Evolutionary conservation across 163 green algal species (phyloP), one percentile per base, ranked within the genome.

Genomic region (Scenedesmus sp.): DNA sequence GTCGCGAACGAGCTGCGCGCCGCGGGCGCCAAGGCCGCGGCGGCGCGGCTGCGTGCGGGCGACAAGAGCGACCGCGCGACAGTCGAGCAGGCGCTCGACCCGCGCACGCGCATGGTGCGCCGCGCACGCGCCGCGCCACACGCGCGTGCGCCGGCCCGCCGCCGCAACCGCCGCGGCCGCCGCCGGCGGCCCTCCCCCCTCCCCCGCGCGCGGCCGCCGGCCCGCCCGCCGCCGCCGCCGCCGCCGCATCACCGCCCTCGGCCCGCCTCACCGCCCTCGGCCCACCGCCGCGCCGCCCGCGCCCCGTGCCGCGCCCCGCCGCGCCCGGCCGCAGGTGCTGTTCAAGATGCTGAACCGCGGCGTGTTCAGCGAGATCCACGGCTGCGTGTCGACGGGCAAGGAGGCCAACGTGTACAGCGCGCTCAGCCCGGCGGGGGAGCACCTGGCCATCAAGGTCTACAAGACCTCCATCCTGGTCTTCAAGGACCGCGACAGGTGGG

Each of bases 381-480:
- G 95, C 64, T 97, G 93, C 80, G 84, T 99, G 14, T 96, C 90
- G 29, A 99, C 96, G 2, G 94, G 94, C 78, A 98, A 98, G 83
- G 95, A 99, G 87, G 96, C 96, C 58, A 99, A 99, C 70, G 96
- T 99, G 63, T 99, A 99, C 84, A 93, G 98, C 75, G 96, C 95
- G 29, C 86, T 58, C 13, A 42, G 24, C 4, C 39, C 56, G 14
- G 47, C 60, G 4, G 87, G 85, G 33, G 20, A 29, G 15, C 93
- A 98, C 80, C 65, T 99, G 67, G 96, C 96, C 20, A 94, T 99
- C 83, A 81, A 81, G 51, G 74, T 99, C 29, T 99, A 98, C 89
- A 99, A 99, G 88, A 99, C 96, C 0, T 96, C 92, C 29, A 98
- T 99, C 65, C 88, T 99, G 26, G 96, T 98, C 2, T 99, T 99